Evolutionary conservation across 2,329 filamentous ascomycete genomes (phyloP).

Genomic region (Pseudocercospora fuligena): DNA sequence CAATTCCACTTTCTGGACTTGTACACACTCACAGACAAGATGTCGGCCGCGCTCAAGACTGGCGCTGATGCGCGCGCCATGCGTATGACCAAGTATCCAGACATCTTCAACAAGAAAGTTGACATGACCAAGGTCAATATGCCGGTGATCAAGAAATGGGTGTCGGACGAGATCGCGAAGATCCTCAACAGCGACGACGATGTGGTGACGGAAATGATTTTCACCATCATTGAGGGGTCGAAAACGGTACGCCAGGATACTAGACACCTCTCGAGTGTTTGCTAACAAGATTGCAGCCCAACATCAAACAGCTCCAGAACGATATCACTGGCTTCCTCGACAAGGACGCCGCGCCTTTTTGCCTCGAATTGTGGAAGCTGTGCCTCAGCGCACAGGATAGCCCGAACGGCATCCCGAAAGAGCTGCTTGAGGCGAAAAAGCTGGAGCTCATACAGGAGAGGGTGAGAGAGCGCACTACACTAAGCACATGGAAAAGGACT

Average conservation of each 20-base stretch:
- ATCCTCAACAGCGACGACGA: slow-evolving; percentile 94
- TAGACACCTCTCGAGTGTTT: background rate
- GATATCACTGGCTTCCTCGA: slow-evolving; percentile 94
- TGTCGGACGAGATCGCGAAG: slow-evolving; percentile 81
- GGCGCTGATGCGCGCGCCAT: slow-evolving; percentile 88
- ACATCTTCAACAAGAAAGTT: slow-evolving; percentile 92
- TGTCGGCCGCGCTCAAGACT: slow-evolving; percentile 54
- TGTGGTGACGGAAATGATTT: slow-evolving; percentile 85
- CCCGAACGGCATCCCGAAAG: slow-evolving; percentile 89
- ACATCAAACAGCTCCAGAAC: slow-evolving; percentile 94
- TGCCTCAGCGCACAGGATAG: slow-evolving; percentile 88
- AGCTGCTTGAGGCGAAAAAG: slow-evolving; percentile 95
- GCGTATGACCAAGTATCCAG: slow-evolving; percentile 89
- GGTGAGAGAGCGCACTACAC: no score
- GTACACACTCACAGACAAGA: slow-evolving; percentile 1
- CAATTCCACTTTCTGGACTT: background rate
- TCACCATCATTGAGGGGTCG: slow-evolving; percentile 71
- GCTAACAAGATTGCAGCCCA: slow-evolving; percentile 22
- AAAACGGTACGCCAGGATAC: slow-evolving; percentile 67
- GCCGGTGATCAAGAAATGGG: slow-evolving; percentile 99
- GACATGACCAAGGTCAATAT: slow-evolving; percentile 97
- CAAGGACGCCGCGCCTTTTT: slow-evolving; percentile 86
- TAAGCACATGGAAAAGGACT: slow-evolving; percentile 20
- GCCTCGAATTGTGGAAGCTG: slow-evolving; percentile 91
- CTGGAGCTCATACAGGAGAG: slow-evolving; percentile 92